Base-by-base conservation (phyloP, 2,329 filamentous ascomycete genomes). In the Phyllosticta capitalensis region DNA sequence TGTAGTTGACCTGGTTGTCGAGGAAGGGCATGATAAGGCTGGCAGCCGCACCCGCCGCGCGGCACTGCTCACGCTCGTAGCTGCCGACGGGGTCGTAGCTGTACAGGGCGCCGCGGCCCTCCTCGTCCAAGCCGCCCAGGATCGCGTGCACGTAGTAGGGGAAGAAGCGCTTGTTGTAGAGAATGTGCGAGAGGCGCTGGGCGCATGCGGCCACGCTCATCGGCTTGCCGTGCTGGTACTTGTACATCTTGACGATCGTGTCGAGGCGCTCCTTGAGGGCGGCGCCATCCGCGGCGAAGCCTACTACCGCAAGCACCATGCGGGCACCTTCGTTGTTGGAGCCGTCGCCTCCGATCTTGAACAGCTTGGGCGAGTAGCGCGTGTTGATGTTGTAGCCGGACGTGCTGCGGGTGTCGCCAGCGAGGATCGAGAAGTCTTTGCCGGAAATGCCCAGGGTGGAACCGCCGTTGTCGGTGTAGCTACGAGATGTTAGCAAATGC, bases 1-100 rank as follows among this genome's bases (percentile, higher is more conserved):
- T 99, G 81, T 92, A 92, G 79, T 97, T 97, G 79, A 99, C 94
- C 78, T 99, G 95, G 75, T 99, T 99, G 76, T 99, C 94, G 70
- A 99, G 78, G 81, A 99, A 99, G 1, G 94, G 94, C 89, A 96
- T 99, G 76, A 99, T 99, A 75, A 99, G 78, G 69, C 89, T 94
- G 58, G 90, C 88, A 20, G 92, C 92, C 14, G 94, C 92, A 68
- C 94, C 94, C 50, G 90, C 94, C 38, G 94, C 92, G 65, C 92
- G 86, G 78, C 92, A 96, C 78, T 95, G 90, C 78, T 99, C 94
- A 65, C 94, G 82, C 81, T 99, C 94, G 77, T 97, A 99, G 73
- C 90, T 95, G 67, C 94, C 94, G 50, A 99, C 94, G 0, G 94
- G 94, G 72, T 99, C 94, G 78, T 99, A 99, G 64, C 89, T 94